Base-by-base conservation (phyloP, 2,329 filamentous ascomycete species). In the Colletotrichum simmondsii region DNA sequence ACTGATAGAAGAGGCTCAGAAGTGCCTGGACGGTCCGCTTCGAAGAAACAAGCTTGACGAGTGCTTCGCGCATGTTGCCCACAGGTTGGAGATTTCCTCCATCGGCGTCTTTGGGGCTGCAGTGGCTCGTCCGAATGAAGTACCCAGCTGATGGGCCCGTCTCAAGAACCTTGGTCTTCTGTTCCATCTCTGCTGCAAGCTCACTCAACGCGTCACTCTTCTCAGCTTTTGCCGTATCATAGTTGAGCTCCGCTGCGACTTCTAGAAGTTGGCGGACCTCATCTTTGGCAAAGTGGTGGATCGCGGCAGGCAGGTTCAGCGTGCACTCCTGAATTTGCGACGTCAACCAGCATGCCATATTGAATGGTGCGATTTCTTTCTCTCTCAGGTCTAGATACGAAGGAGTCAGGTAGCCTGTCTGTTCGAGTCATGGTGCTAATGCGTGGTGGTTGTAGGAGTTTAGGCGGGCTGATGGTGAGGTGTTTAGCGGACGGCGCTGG, bases 121-220 rank as follows among this genome's bases (percentile, higher is more conserved):
- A 58, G 24, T n/a, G 56, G 10, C 24, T 58, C 3, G 3, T n/a
- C 0, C 56, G 56, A 28, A 32, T 12, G 56, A 58, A 32, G 5
- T 58, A 35, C 5, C 56, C 24, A 12, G 24, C 24, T 1, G 26
- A 10, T 7, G 28, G 5, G 0, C 1, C 16, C 0, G 5, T 11
- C 28, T 0, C 1, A 4, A 3, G 28, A n/a, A 4, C 2, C n/a
- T 32, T 12, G 0, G 56, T 5, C 0, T 8, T 58, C 1, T 24
- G 5, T 2, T 14, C 7, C 56, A 19, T 58, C 19, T 11, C 28
- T 58, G 14, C 56, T 19, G 24, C 54, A 0, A 58, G 19, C 2
- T 2, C 19, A 10, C 19, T 16, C 24, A 58, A 30, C 1, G 1
- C 5, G 10, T 35, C 0, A n/a, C 26, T 58, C 19, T n/a, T 28